phyloP scores from a whole-genome alignment of 1,284 basidiomycete species.

The Grifola frondosa region DNA sequence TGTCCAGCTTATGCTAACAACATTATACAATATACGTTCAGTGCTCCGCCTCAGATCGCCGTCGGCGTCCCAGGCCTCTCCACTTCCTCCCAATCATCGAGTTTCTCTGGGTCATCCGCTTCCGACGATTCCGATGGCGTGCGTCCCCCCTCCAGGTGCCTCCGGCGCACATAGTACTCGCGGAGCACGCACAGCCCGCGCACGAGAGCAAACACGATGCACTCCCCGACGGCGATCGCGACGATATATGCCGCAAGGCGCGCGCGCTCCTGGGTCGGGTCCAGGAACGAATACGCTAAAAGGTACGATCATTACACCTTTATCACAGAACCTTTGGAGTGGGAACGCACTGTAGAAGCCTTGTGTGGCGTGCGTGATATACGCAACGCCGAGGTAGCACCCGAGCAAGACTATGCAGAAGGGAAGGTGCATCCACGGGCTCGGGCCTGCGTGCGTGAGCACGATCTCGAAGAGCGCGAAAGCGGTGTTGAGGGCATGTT shows the following conservation, averaged over 20 bases:
- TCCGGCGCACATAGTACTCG: conserved; percentile 9
- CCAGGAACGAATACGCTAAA: conserved; percentile 47
- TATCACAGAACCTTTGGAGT: too few species aligned
- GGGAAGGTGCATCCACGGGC: conserved; percentile 52
- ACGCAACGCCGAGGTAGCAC: conserved; percentile 64
- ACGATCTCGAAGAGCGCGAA: conserved; percentile 61
- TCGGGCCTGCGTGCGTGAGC: conserved; percentile 49
- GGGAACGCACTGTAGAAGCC: conserved; percentile 58
- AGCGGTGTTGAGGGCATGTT: conserved; percentile 60
- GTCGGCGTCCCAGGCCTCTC: conserved; percentile 14
- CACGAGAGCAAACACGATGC: conserved; percentile 25
- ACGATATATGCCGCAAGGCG: conserved; percentile 46
- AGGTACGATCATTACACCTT: too few species aligned
- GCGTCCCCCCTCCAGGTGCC: background rate
- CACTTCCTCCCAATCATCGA: conserved; percentile 26
- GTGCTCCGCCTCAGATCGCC: too few species aligned
- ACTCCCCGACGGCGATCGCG: conserved; percentile 24
- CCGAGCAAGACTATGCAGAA: conserved; percentile 50
- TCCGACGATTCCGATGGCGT: background rate
- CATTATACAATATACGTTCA: too few species aligned
- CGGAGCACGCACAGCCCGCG: conserved; percentile 19
- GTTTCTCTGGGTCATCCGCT: conserved; percentile 8
- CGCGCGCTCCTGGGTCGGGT: conserved; percentile 36
- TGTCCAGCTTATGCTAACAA: too few species aligned
- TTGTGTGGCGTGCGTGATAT: conserved; percentile 58